Evolutionary conservation across 441 rosid species (phyloP).

Genomic region (Adansonia rubrostipa): DNA sequence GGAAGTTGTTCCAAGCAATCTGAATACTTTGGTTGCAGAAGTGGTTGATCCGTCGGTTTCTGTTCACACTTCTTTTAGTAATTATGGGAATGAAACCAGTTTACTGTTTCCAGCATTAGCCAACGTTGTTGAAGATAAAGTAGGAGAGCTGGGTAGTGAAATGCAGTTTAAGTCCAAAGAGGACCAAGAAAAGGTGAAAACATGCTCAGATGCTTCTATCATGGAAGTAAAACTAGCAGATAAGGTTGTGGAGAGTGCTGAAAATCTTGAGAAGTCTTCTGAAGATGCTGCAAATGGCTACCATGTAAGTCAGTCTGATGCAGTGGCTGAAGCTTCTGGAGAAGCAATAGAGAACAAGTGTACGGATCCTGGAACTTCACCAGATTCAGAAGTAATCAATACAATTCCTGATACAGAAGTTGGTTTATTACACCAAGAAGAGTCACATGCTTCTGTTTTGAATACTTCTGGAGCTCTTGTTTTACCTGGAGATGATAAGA

Average conservation of each 20-base stretch:
- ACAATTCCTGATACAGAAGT: conserved; percentile 60
- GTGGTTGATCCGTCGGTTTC: conserved; percentile 45
- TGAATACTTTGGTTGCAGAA: conserved; percentile 45
- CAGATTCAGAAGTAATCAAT: conserved; percentile 99
- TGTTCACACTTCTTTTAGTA: conserved; percentile 35
- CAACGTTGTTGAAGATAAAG: conserved; percentile 39
- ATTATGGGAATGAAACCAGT: conserved; percentile 36
- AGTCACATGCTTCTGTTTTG: conserved; percentile 43
- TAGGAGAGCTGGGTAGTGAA: conserved; percentile 38
- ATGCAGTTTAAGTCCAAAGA: conserved; percentile 35
- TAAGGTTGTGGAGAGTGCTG: conserved; percentile 41
- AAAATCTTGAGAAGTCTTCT: conserved; percentile 42
- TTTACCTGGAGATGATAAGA: conserved; percentile 36
- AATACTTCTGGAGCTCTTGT: conserved; percentile 42
- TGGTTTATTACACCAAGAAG: conserved; percentile 49
- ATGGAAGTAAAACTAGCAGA: conserved; percentile 37
- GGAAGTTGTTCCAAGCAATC: conserved; percentile 46
- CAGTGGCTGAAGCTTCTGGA: conserved; percentile 47
- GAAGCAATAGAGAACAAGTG: conserved; percentile 49
- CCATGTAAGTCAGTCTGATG: conserved; percentile 40
- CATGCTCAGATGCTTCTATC: conserved; percentile 36
- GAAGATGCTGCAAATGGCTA: conserved; percentile 46
- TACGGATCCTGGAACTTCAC: conserved; percentile 87
- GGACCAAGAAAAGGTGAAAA: conserved; percentile 40
- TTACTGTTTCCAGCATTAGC: conserved; percentile 40